Base-by-base conservation (phyloP, 1,284 basidiomycete genomes). In the Rhodotorula sp. region DNA sequence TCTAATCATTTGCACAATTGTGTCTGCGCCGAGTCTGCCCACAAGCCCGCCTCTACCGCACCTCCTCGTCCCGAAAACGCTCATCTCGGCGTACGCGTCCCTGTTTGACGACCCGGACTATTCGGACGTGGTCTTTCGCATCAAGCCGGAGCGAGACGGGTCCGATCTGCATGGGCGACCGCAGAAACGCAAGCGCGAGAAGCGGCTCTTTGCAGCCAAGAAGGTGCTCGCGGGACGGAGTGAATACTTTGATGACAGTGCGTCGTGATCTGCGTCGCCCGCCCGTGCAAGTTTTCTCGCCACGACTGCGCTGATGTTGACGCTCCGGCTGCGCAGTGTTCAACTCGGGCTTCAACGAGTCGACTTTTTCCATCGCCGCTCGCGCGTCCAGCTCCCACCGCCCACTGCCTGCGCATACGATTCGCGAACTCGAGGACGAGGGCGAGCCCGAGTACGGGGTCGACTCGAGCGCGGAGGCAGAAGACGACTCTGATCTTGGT, bases 1-100 rank as follows among this genome's bases (percentile, higher is more conserved):
- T 71, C 70, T 83, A 68, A 80, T 83, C 67, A 76, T 78, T 39
- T 82, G 82, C 69, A 81, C 80, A 18, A 81, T 83, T 71, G 79
- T 79, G 34, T 78, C 78, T 49, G 78, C 77, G 5, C 77, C 79
- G 0, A 67, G 70, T 2, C 63, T 71, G 6, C 74, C 74, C 23
- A 58, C 75, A 1, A 52, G 51, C 3, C 68, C 69, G 14, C 67
- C 68, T 8, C 64, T 67, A n/a, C 78, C 75, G 54, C 73, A 74
- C 29, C 60, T 79, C 20, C 62, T 71, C 29, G 76, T 80, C 46
- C 79, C 79, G 12, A 60, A 71, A 21, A 77, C 78, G 48, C 74
- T 80, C 57, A 72, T 80, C 47, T 64, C 62, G 26, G 78, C 79
- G 1, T 79, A 78, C 67, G 77, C 79, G 3, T 74, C 74, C 16